phyloP scores from a whole-genome alignment of 2,329 filamentous ascomycete genomes.

The Pseudogymnoascus sp. region DNA sequence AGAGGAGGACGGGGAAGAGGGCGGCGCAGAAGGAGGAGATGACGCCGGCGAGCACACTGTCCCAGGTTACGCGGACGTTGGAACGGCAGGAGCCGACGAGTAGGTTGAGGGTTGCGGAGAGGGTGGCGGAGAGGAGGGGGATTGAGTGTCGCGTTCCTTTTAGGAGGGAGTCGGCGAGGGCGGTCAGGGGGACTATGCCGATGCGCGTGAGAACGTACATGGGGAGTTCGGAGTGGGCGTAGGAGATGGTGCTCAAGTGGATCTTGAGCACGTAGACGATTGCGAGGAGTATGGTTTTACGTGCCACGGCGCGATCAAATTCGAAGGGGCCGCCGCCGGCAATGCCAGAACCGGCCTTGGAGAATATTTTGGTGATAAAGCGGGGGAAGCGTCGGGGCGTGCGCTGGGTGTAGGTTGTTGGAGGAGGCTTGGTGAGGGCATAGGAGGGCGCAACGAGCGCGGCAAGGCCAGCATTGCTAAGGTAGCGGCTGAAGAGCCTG shows the following conservation, averaged over 20 bases:
- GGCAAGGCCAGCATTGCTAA: slow-evolving; percentile 32
- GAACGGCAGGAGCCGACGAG: slow-evolving; percentile 40
- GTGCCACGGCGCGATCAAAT: slow-evolving; percentile 41
- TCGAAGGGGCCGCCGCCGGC: slow-evolving; percentile 48
- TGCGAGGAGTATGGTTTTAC: slow-evolving; percentile 41
- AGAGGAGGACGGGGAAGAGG: slow-evolving; percentile 43
- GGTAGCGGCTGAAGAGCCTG: slow-evolving; percentile 35
- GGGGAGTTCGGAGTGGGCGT: slow-evolving; percentile 44
- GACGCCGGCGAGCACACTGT: slow-evolving; percentile 44
- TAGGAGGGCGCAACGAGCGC: slow-evolving; percentile 36
- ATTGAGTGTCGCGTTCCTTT: slow-evolving; percentile 40
- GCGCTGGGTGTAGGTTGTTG: slow-evolving; percentile 21
- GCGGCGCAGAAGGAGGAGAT: slow-evolving; percentile 46
- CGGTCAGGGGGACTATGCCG: slow-evolving; percentile 41
- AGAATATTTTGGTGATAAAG: slow-evolving; percentile 24
- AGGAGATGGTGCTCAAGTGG: slow-evolving; percentile 46
- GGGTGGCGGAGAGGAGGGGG: slow-evolving; percentile 41
- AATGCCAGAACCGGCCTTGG: slow-evolving; percentile 36
- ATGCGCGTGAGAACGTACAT: slow-evolving; percentile 47
- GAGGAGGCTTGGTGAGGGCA: slow-evolving; percentile 30
- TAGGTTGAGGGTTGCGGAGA: slow-evolving; percentile 44
- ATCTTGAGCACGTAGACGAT: slow-evolving; percentile 44
- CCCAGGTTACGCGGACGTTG: slow-evolving; percentile 42
- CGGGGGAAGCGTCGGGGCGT: slow-evolving; percentile 21
- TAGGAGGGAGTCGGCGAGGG: slow-evolving; percentile 41